phyloP scores from a whole-genome alignment of 306 rosid species.

The Hylodesmum podocarpum region DNA sequence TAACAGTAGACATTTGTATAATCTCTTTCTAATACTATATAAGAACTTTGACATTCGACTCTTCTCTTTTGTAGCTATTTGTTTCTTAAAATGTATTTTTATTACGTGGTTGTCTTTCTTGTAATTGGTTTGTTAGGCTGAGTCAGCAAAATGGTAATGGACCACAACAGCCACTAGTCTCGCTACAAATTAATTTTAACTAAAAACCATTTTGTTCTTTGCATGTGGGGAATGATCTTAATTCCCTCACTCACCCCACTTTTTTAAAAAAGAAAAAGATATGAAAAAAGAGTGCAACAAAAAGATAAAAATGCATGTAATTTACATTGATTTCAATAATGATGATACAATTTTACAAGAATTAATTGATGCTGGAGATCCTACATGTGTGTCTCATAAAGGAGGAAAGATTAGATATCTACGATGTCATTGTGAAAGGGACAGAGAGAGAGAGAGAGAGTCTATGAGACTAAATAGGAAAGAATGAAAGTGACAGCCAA shows the following conservation, averaged over 20 bases:
- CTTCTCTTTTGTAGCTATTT: background rate
- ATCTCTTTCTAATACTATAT: too few relatives aligned
- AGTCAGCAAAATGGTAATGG: conserved; percentile 10
- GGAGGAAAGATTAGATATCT: background rate
- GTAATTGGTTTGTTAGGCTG: background rate
- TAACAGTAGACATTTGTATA: too few relatives aligned
- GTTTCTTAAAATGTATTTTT: background rate
- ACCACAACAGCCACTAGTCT: background rate
- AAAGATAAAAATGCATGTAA: conserved; percentile 27
- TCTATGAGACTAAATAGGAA: conserved; percentile 34
- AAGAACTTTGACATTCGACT: too few relatives aligned
- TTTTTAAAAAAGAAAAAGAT: background rate
- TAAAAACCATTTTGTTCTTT: conserved; percentile 2
- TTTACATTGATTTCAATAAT: conserved; percentile 17
- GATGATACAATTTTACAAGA: conserved; percentile 1
- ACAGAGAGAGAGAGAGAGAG: background rate
- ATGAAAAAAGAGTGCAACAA: background rate
- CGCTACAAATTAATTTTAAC: background rate
- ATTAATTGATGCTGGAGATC: background rate
- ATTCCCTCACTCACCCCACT: background rate
- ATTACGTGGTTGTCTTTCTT: background rate
- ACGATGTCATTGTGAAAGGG: background rate
- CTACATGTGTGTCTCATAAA: conserved; percentile 1
- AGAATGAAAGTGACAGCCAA: conserved; percentile 33
- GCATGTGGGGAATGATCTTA: background rate